Evolutionary conservation across 2,329 filamentous ascomycete genomes (phyloP).

Genomic region (Neonectria punicea): DNA sequence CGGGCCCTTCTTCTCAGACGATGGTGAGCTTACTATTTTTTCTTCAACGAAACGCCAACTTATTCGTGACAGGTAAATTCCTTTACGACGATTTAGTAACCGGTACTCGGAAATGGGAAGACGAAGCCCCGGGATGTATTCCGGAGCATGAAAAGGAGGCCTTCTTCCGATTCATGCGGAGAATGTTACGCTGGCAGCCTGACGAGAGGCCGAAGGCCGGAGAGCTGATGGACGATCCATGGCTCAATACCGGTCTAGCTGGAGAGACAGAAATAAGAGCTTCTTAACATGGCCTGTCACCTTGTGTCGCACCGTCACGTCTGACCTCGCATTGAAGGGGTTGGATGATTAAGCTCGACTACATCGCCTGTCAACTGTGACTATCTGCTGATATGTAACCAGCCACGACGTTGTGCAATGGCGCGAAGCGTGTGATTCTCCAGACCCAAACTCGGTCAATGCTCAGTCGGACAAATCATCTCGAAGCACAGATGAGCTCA

Average conservation of each 20-base stretch:
- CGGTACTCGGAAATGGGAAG: constrained; percentile 16
- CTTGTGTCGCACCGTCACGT: not conserved
- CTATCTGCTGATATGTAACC: not conserved
- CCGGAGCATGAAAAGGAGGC: constrained; percentile 27
- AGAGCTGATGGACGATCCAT: constrained; percentile 39
- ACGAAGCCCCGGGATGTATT: constrained; percentile 29
- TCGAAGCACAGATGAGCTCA: not conserved
- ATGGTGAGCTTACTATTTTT: constrained; percentile 22
- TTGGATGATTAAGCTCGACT: not conserved
- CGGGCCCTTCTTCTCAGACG: constrained; percentile 35
- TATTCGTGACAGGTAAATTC: constrained; percentile 23
- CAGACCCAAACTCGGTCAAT: not conserved
- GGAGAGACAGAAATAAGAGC: constrained; percentile 5
- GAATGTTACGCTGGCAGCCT: constrained; percentile 40
- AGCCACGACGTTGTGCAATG: not conserved
- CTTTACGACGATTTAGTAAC: constrained; percentile 27
- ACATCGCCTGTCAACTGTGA: not conserved
- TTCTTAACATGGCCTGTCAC: not conserved
- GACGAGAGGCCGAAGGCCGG: constrained; percentile 38
- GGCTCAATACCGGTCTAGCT: constrained; percentile 29
- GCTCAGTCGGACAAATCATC: not conserved
- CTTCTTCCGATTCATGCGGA: constrained; percentile 37
- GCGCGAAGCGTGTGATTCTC: not conserved
- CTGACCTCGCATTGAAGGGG: not conserved
- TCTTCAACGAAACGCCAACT: not conserved